Evolutionary conservation across 805 yeast species (phyloP).

Genomic region (Cyberlindnera samutprakarnensis): DNA sequence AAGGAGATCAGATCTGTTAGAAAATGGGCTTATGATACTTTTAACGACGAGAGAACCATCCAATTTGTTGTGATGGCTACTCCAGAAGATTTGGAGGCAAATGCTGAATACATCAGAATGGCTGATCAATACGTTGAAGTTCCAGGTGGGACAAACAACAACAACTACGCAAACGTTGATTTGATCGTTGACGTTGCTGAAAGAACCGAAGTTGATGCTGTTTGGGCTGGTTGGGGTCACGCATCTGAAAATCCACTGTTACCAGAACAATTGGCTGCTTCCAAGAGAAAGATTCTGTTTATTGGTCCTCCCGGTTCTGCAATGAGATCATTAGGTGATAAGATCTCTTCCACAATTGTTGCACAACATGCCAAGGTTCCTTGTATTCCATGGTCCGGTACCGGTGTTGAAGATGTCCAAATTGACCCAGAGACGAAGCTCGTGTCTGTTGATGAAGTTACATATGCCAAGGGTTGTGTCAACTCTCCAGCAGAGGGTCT

Average conservation of each 20-base stretch:
- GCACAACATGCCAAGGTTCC: slow-evolving; percentile 99
- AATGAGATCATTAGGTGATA: slow-evolving; percentile 99
- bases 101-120: slow-evolving; percentile 97
- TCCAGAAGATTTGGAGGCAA: slow-evolving; percentile 96
- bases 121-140: slow-evolving; percentile 98
- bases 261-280: slow-evolving; percentile 92
- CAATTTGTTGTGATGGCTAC: slow-evolving; percentile 98
- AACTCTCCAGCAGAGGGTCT: slow-evolving; percentile 83
- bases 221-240: slow-evolving; percentile 99
- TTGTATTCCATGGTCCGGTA: slow-evolving; percentile 99
- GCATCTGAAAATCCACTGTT: slow-evolving; percentile 97
- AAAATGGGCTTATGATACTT: slow-evolving; percentile 99
- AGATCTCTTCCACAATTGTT: slow-evolving; percentile 94
- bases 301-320: slow-evolving; percentile 99
- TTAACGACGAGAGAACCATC: slow-evolving; percentile 89
- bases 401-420: slow-evolving; percentile 82
- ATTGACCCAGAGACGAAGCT: slow-evolving; percentile 63
- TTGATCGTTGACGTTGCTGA: slow-evolving; percentile 96
- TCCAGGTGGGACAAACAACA: slow-evolving; percentile 98
- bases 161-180: slow-evolving; percentile 97
- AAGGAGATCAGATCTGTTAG: slow-evolving; percentile 95
- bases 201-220: slow-evolving; percentile 94
- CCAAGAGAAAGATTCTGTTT: slow-evolving; percentile 82
- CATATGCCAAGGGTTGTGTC: slow-evolving; percentile 87
- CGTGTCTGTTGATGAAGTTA: slow-evolving; percentile 81